A percentile compares a stretch with the other conserved stretches of the same genome.
These are phyloP conservation scores for Aspergillus sp. DNA, from an alignment of 2,329 filamentous ascomycete species.

Conservation along the genomic window DNA sequence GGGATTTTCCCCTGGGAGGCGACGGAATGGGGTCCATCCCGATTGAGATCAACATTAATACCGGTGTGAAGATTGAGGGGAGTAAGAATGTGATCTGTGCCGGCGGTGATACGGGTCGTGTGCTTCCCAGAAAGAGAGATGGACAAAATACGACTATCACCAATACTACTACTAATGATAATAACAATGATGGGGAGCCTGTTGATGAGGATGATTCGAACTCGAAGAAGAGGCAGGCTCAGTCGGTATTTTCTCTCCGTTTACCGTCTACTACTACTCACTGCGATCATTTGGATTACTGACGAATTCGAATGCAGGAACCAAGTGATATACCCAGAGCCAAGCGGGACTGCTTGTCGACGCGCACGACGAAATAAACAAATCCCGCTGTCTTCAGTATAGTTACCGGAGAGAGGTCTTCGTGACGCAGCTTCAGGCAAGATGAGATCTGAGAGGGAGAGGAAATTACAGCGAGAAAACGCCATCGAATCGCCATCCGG, in stretches of 20 bases:
- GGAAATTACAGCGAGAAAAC: no score
- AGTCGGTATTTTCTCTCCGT: slow-evolving; percentile 12
- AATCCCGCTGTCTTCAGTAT: background rate
- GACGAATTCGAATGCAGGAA: slow-evolving; percentile 2
- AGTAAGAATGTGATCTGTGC: slow-evolving; percentile 18
- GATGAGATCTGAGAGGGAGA: no score
- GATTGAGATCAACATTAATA: slow-evolving; percentile 20
- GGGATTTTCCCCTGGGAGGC: background rate
- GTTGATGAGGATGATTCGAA: background rate
- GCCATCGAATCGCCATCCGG: no score
- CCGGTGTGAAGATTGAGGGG: slow-evolving; percentile 23
- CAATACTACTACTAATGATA: background rate
- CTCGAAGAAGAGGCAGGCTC: slow-evolving; percentile 11
- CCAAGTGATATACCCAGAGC: slow-evolving; percentile 4
- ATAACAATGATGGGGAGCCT: background rate
- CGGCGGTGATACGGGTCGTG: slow-evolving; percentile 3
- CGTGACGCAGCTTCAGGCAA: no score
- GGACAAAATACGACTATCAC: background rate
- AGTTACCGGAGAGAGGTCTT: no score
- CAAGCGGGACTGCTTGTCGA: slow-evolving; percentile 1
- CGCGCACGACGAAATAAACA: background rate
- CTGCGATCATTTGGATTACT: no score
- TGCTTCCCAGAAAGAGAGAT: background rate
- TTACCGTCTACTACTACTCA: no score
- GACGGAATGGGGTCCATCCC: slow-evolving; percentile 1